Base-by-base conservation (phyloP, 2,329 filamentous ascomycete genomes). In the Microdochium paspali region DNA sequence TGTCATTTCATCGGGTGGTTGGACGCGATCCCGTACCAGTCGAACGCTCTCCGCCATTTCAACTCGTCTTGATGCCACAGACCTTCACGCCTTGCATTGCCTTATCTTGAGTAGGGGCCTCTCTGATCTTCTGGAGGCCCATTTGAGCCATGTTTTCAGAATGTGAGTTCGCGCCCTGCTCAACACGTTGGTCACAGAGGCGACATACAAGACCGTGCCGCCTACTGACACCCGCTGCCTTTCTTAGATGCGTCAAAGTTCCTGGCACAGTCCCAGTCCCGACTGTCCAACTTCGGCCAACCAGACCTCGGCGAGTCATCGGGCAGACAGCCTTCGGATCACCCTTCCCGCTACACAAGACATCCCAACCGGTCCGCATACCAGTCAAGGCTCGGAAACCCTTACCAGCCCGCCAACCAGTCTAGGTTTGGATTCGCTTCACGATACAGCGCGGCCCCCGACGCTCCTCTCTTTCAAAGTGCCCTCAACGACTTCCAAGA, bases 381-480 rank as follows among this genome's bases (percentile, higher is more conserved):
- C 47, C 57, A 60, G 47, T 53, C 53, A 44, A 57, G 60, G 24
- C 53, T 64, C 44, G 83, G 80, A 39, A 91, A 93, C 61, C 89
- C 90, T 9, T 95, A 95, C 68, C 85, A 87, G 59, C 77, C 80
- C 3, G 9, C 3, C 47, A 69, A 76, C 12, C 76, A 79, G 40
- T 88, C 87, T 2, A 82, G 90, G 44, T 79, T 89, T 56, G 90
- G 94, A 25, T 95, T 95, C 62, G 81, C 85, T 24, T 89, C 87
- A 10, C 79, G 90, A 45, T 82, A 86, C 51, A 79, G 85, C 4
- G 74, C 80, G 42, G 73, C 74, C 20, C 84, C 87, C 49, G 87
- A 90, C 55, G 90, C 91, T 10, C 93, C 93, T 47, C 74, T 98
- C n/a, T 97, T 98, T 65, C 90, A 93, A 66, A 95, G 89, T 60